Conservation (phyloP, 129 eudicot species). For the Flaveria sonorensis region DNA sequence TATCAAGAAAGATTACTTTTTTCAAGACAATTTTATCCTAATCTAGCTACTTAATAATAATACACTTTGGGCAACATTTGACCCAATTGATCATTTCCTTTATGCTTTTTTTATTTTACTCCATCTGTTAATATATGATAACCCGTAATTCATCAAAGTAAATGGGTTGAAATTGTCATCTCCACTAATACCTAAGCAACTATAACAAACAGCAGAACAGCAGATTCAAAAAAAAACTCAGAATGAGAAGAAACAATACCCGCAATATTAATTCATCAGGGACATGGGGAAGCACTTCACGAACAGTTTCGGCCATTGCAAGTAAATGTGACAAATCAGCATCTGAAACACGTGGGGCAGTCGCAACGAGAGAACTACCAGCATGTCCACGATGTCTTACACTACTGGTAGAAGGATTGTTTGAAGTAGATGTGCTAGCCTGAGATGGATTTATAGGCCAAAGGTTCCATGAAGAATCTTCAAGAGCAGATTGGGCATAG, state of each 20-base stretch:
- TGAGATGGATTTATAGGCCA: slow-evolving; percentile 74
- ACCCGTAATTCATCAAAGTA: not conserved
- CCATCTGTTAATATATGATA: not conserved
- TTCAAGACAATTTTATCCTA: not conserved
- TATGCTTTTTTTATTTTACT: not conserved
- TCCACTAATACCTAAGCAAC: not conserved
- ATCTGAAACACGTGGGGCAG: slow-evolving; percentile 54
- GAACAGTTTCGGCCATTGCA: slow-evolving; percentile 94
- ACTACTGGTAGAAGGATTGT: slow-evolving; percentile 54
- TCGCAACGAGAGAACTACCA: slow-evolving; percentile 51
- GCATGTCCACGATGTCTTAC: slow-evolving; percentile 44
- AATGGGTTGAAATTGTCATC: not conserved
- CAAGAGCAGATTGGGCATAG: slow-evolving; percentile 83
- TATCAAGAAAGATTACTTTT: not conserved
- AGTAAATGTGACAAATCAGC: slow-evolving; percentile 66
- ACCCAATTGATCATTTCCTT: not conserved
- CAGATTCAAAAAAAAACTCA: not conserved
- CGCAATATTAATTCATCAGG: slow-evolving; percentile 91
- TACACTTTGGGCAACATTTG: not conserved
- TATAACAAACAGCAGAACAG: not conserved
- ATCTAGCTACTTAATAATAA: not conserved
- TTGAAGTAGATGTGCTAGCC: slow-evolving; percentile 62
- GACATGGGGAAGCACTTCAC: slow-evolving; percentile 93
- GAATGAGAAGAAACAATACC: slow-evolving; percentile 42
- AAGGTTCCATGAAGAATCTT: slow-evolving; percentile 83